Percentiles rank a stretch among this genome's conserved stretches.
phyloP scores from a whole-genome alignment of 192 early-diverging fungal genomes.

The Coemansia sp. region DNA sequence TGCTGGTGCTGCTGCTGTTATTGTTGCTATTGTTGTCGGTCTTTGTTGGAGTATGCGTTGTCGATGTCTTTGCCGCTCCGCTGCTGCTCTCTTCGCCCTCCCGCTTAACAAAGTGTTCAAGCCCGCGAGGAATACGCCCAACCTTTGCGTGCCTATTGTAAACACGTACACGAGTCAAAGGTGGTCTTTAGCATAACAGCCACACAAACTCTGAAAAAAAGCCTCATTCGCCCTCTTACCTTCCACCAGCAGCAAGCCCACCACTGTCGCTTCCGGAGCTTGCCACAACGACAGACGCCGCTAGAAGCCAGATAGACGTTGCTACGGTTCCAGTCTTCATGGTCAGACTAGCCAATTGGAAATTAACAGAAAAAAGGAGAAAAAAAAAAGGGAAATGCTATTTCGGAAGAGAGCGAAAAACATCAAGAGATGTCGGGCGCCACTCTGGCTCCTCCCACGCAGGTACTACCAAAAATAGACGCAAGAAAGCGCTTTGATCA shows the following conservation, averaged over 20 bases:
- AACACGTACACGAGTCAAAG: background rate
- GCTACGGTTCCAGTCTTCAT: background rate
- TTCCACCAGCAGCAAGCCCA: background rate
- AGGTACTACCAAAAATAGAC: background rate
- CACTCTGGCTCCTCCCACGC: background rate
- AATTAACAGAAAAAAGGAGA: background rate
- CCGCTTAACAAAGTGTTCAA: background rate
- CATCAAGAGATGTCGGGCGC: background rate
- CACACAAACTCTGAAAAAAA: background rate
- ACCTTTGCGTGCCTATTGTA: conserved; percentile 5
- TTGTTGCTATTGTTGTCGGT: background rate
- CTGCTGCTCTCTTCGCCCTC: background rate
- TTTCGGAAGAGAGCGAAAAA: too few relatives aligned
- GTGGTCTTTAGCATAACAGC: background rate
- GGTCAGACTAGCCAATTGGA: background rate
- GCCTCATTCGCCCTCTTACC: background rate
- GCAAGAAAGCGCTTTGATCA: background rate
- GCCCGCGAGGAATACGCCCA: conserved; percentile 2
- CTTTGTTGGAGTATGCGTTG: background rate
- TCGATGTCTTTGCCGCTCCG: background rate
- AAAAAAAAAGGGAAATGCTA: too few relatives aligned
- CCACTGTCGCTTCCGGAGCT: background rate
- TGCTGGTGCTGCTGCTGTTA: background rate
- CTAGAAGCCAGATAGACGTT: background rate
- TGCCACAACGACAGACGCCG: background rate